Conservation (phyloP, 192 early-diverging fungal species). For the Coemansia sp. region DNA sequence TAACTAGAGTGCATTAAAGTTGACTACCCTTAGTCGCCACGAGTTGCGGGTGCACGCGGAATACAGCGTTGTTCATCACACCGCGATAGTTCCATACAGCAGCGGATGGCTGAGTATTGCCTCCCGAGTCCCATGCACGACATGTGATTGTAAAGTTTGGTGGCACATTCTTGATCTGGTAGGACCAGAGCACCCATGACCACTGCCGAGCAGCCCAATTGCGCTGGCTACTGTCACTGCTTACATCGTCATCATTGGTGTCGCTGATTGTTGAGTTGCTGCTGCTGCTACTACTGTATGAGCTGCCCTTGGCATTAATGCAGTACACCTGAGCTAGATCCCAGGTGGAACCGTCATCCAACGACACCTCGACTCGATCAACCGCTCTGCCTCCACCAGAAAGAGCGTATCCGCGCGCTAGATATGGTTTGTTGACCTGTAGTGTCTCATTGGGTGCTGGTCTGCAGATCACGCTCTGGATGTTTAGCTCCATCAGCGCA, state of each 20-base stretch:
- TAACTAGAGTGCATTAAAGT: conserved; percentile 10
- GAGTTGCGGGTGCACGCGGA: conserved; percentile 24
- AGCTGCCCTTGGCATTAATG: conserved; percentile 18
- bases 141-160: conserved; percentile 58
- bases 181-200: conserved; percentile 87
- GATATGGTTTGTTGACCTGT: conserved; percentile 27
- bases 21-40: conserved; percentile 6
- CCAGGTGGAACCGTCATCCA: conserved; percentile 85
- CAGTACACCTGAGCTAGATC: conserved; percentile 57
- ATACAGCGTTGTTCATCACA: conserved; percentile 75
- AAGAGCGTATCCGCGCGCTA: conserved; percentile 78
- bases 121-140: conserved; percentile 80
- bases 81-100: conserved; percentile 78
- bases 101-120: conserved; percentile 83
- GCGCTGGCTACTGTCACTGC: conserved; percentile 13
- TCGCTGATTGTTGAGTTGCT: neutral
- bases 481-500: conserved; percentile 70
- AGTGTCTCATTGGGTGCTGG: conserved; percentile 59
- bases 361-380: conserved; percentile 74
- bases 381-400: conserved; percentile 70
- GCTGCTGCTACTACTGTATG: neutral
- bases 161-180: conserved; percentile 46
- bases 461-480: conserved; percentile 71
- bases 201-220: conserved; percentile 56
- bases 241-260: neutral